Evolutionary conservation across 148 eudicot species (phyloP).

Genomic region (Simmondsia chinensis): DNA sequence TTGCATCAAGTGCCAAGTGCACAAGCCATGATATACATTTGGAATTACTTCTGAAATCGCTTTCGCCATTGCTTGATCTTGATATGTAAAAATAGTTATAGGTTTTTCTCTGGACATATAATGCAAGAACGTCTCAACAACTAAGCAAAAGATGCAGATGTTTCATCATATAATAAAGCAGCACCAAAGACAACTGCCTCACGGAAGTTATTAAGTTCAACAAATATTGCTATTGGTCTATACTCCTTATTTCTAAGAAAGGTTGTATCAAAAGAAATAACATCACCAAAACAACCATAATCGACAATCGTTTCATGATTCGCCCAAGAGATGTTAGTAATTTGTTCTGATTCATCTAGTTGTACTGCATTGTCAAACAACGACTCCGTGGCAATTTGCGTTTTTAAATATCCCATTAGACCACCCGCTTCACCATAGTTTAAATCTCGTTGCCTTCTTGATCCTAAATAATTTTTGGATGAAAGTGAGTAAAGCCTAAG

Average conservation of each 20-base stretch:
- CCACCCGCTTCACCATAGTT: conserved; percentile 18
- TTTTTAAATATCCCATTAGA: conserved; percentile 18
- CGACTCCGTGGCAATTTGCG: conserved; percentile 9
- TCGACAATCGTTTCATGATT: conserved; percentile 28
- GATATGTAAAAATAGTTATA: conserved; percentile 21
- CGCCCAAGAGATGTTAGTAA: conserved; percentile 24
- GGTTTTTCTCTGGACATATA: conserved; percentile 21
- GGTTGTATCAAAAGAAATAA: conserved; percentile 22
- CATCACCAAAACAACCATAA: conserved; percentile 22
- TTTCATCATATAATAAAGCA: conserved; percentile 25
- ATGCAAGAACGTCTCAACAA: conserved; percentile 25
- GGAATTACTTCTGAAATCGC: conserved; percentile 11
- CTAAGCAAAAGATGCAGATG: conserved; percentile 21
- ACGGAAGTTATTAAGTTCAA: conserved; percentile 24
- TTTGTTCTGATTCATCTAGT: conserved; percentile 18
- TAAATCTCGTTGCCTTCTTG: conserved; percentile 9
- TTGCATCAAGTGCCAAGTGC: conserved; percentile 22
- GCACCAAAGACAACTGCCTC: conserved; percentile 21
- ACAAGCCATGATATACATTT: conserved; percentile 20
- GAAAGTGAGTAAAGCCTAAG: conserved; percentile 4
- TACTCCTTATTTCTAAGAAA: conserved; percentile 15
- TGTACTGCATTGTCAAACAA: conserved; percentile 24
- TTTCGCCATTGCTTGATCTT: conserved; percentile 14
- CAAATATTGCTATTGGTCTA: conserved; percentile 21
- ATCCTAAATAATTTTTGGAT: conserved; percentile 8